Percentiles rank a stretch among this genome's conserved stretches.
These are phyloP conservation scores for Cladosporium sp. DNA, from an alignment of 2,329 filamentous ascomycete genomes.

Conservation along the genomic window DNA sequence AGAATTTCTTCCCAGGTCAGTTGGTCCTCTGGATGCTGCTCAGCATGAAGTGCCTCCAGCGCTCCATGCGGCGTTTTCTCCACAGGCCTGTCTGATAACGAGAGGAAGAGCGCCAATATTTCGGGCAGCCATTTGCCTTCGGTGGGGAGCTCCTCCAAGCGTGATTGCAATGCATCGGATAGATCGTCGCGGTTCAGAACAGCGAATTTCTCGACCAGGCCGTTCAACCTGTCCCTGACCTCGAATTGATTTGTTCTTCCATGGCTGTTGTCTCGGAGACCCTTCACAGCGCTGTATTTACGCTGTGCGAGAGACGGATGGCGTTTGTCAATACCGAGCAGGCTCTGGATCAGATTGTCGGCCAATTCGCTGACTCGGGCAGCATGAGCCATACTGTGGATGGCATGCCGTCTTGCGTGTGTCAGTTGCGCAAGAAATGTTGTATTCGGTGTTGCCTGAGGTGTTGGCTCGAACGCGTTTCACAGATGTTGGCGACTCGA, in stretches of 20 bases:
- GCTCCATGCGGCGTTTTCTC: conserved; percentile 62
- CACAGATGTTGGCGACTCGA: not conserved
- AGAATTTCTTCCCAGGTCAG: conserved; percentile 78
- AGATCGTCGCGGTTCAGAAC: conserved; percentile 74
- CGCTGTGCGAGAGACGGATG: conserved; percentile 30
- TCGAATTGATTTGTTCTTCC: conserved; percentile 47
- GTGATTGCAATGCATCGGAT: conserved; percentile 60
- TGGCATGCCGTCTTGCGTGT: conserved; percentile 1
- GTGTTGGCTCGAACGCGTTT: not conserved
- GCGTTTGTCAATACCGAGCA: conserved; percentile 47
- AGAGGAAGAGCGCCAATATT: conserved; percentile 69
- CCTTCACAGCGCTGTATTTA: conserved; percentile 36
- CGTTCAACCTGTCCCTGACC: conserved; percentile 36
- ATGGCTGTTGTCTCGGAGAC: conserved; percentile 38
- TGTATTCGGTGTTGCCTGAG: not conserved
- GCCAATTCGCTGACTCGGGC: conserved; percentile 60
- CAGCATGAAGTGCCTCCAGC: conserved; percentile 46
- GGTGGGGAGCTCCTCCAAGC: conserved; percentile 56
- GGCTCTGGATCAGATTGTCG: conserved; percentile 64
- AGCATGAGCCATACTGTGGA: conserved; percentile 61
- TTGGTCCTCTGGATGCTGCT: not conserved
- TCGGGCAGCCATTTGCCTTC: conserved; percentile 70
- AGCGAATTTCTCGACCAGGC: conserved; percentile 78
- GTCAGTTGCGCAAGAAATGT: not conserved
- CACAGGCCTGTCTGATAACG: conserved; percentile 75